Percentiles rank a stretch among this genome's conserved stretches.
These are phyloP conservation scores for Rhodomyrtus tomentosa DNA, from an alignment of 345 rosid species.

Conservation along the genomic window DNA sequence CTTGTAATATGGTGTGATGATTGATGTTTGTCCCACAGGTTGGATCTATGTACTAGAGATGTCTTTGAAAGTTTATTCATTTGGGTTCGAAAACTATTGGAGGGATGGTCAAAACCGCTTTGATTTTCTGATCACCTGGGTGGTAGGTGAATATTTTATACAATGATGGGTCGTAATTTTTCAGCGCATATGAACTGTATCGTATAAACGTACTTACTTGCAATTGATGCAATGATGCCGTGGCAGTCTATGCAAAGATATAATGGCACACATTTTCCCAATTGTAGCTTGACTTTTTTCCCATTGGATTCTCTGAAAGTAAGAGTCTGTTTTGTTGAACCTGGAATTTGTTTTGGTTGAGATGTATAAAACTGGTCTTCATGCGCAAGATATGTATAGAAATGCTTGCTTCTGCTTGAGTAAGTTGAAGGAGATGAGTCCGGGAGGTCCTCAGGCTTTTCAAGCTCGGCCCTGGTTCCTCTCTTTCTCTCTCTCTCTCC, in stretches of 20 bases:
- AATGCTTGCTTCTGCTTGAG: no score
- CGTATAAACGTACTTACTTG: not conserved
- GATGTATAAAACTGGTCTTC: not conserved
- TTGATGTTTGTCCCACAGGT: conserved; percentile 33
- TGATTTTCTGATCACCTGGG: conserved; percentile 82
- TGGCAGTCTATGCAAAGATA: not conserved
- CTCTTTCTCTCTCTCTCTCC: not conserved
- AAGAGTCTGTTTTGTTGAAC: not conserved
- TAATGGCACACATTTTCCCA: not conserved
- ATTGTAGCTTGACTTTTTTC: not conserved
- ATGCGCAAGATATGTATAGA: no score
- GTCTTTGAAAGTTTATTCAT: conserved; percentile 82
- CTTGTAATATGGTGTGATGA: not conserved
- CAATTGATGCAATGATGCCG: not conserved
- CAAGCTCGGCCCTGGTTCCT: no score
- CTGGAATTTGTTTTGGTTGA: not conserved
- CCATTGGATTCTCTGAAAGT: not conserved
- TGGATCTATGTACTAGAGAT: conserved; percentile 96
- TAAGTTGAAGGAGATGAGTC: no score
- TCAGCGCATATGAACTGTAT: not conserved
- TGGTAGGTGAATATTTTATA: conserved; percentile 50
- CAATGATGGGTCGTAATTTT: not conserved
- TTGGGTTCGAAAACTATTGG: conserved; percentile 88
- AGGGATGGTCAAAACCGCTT: conserved; percentile 92
- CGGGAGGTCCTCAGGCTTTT: no score